Conservation (phyloP, 371 early-diverging fungal genomes). For the Entomophthora muscae region DNA sequence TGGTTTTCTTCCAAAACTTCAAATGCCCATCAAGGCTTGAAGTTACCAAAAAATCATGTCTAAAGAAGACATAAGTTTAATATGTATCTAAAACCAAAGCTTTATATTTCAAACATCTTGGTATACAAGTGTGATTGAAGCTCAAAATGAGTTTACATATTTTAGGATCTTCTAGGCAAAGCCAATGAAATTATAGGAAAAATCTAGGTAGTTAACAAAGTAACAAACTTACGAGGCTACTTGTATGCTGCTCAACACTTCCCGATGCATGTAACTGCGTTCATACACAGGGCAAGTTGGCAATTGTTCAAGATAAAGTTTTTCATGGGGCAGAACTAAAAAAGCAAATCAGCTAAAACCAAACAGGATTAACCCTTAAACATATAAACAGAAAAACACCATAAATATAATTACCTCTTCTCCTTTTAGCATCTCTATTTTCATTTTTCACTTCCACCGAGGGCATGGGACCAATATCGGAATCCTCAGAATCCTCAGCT, state of each 20-base stretch:
- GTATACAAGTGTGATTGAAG: no score
- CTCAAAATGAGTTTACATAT: no score
- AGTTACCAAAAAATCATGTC: slow-evolving; percentile 82
- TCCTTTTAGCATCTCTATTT: neutral
- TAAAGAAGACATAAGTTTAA: slow-evolving; percentile 11
- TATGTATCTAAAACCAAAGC: no score
- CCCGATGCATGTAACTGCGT: slow-evolving; percentile 87
- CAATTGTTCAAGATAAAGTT: slow-evolving; percentile 49
- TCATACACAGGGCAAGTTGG: slow-evolving; percentile 83
- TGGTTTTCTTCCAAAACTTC: slow-evolving; percentile 97
- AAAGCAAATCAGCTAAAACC: no score
- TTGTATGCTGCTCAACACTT: slow-evolving; percentile 54
- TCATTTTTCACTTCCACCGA: neutral
- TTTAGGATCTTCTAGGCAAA: no score
- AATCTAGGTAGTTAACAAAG: no score
- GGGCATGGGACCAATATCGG: neutral
- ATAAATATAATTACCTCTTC: neutral
- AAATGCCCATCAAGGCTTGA: slow-evolving; percentile 89
- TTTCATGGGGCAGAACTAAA: slow-evolving; percentile 53
- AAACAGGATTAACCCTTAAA: neutral
- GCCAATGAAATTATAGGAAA: no score
- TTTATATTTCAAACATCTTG: no score
- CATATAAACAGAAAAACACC: neutral
- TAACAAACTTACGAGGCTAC: slow-evolving; percentile 36
- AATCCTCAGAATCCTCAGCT: neutral